A percentile compares a stretch with the other conserved stretches of the same genome.
Conservation (phyloP, 176 grass and related monocot species). For the Cenchrus americanus region DNA sequence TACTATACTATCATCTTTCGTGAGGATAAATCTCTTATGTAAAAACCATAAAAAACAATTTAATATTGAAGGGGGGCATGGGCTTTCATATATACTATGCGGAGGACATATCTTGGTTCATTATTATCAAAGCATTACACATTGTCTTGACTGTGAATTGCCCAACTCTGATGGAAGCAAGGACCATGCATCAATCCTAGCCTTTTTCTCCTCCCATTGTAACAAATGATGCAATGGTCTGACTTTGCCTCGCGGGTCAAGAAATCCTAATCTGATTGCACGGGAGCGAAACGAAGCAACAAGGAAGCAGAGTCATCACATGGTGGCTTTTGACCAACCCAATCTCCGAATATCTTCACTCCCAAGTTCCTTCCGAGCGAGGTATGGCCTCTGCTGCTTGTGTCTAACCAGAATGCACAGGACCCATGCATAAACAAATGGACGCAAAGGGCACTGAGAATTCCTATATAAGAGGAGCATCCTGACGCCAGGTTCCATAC, state of each 20-base stretch:
- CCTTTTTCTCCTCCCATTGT: neutral
- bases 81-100: no score
- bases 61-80: no score
- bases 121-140: no score
- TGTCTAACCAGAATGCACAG: neutral
- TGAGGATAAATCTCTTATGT: no score
- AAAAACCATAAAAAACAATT: no score
- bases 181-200: no score
- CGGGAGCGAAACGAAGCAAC: neutral
- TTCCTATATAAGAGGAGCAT: conserved; percentile 18
- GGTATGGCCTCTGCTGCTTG: neutral
- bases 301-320: neutral
- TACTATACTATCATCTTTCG: no score
- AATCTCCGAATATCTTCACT: conserved; percentile 29
- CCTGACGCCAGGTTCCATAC: neutral
- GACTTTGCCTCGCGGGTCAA: neutral
- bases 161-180: no score
- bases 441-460: neutral
- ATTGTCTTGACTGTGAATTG: no score
- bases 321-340: conserved; percentile 17
- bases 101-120: no score
- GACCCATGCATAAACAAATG: conserved; percentile 23
- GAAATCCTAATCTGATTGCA: neutral
- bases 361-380: conserved; percentile 33
- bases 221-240: neutral